phyloP scores from a whole-genome alignment of 2,329 filamentous ascomycete genomes.

The Atkinsonella hypoxylon region DNA sequence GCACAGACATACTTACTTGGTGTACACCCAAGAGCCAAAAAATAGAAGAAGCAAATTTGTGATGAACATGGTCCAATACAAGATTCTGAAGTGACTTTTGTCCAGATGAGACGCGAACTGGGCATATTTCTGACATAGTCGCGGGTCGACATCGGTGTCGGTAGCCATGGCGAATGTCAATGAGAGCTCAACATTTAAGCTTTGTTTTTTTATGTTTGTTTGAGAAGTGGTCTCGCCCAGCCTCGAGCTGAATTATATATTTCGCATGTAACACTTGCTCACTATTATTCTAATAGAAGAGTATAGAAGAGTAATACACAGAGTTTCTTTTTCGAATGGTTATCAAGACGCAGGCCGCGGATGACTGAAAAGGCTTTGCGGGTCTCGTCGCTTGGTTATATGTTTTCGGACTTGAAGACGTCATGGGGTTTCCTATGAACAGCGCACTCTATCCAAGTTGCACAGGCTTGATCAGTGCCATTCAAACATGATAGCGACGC shows the following conservation, averaged over 20 bases:
- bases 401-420: background rate
- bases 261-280: background rate
- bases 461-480: background rate
- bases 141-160: slow-evolving; percentile 11
- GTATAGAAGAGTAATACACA: background rate
- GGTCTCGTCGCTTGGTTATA: background rate
- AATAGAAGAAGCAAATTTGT: slow-evolving; percentile 32
- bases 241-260: background rate
- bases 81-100: slow-evolving; percentile 29
- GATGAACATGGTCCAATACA: slow-evolving; percentile 36
- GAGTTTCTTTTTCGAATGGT: background rate
- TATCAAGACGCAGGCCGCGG: background rate
- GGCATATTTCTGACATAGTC: slow-evolving; percentile 28
- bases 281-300: background rate
- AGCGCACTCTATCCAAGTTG: background rate
- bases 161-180: background rate
- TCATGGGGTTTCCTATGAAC: background rate
- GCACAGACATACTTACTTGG: slow-evolving; percentile 25
- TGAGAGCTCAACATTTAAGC: no score
- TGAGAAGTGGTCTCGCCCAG: no score
- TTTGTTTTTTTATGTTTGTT: background rate
- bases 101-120: slow-evolving; percentile 31
- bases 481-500: background rate
- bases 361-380: background rate
- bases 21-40: slow-evolving; percentile 29